Evolutionary conservation across 139 green algal genomes (phyloP).

Genomic region (Micractinium sp.): DNA sequence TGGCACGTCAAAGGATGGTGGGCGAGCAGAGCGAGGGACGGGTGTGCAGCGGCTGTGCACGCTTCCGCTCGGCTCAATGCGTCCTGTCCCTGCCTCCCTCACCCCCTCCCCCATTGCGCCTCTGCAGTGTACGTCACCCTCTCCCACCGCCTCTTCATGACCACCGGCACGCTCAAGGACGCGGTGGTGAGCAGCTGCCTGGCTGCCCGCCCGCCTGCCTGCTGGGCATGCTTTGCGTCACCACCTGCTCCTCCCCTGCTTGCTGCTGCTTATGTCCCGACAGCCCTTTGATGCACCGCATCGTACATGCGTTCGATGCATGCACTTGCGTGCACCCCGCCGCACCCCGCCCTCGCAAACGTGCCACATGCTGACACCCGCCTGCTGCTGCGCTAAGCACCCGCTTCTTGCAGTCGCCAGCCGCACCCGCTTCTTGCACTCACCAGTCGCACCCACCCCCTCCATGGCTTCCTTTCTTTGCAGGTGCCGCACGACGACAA

Average conservation of each 20-base stretch:
- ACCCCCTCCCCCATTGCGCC: not conserved
- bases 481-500: constrained; percentile 85
- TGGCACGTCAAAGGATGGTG: too few species aligned
- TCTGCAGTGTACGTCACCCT: constrained; percentile 82
- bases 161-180: constrained; percentile 87
- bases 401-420: not conserved
- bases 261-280: not conserved
- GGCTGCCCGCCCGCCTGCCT: too few species aligned
- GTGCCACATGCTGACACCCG: too few species aligned
- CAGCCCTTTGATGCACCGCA: not conserved
- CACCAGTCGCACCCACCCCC: not conserved
- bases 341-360: too few species aligned
- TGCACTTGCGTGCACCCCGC: too few species aligned
- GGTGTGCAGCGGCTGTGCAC: too few species aligned
- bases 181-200: constrained; percentile 31
- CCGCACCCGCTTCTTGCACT: not conserved
- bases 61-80: not conserved
- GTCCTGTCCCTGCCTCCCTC: not conserved
- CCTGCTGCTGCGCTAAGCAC: not conserved
- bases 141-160: constrained; percentile 84
- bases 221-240: too few species aligned
- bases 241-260: too few species aligned
- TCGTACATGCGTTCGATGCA: not conserved
- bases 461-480: not conserved
- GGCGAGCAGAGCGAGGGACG: too few species aligned